These are phyloP conservation scores for Ceratocystis colombiana DNA, from an alignment of 2,329 filamentous ascomycete genomes.

Conservation along the genomic window DNA sequence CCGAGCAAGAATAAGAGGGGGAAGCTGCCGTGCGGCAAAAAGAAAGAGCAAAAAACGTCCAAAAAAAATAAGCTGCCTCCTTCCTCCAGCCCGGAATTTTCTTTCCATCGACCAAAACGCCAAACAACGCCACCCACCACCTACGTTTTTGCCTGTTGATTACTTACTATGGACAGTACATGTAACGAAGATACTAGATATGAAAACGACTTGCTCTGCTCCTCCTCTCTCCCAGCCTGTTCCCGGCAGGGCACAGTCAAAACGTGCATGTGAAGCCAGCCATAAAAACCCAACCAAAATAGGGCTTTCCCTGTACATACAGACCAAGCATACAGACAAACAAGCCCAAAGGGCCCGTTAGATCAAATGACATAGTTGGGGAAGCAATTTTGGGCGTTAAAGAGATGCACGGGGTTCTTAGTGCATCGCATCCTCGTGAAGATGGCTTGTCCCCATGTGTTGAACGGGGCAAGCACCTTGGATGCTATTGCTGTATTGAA, in stretches of 20 bases:
- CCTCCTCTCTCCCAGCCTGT: neutral
- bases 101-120: constrained; percentile 2
- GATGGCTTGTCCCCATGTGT: no score
- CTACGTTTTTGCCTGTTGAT: neutral
- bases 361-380: neutral
- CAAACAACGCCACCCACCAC: neutral
- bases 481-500: neutral
- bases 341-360: neutral
- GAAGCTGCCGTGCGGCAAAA: constrained; percentile 7
- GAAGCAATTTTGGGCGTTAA: neutral
- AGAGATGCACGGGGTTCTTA: neutral
- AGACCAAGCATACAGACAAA: neutral
- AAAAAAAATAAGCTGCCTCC: neutral
- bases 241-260: constrained; percentile 5
- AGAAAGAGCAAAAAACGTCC: constrained; percentile 4
- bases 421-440: no score
- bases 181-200: neutral
- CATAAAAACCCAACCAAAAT: neutral
- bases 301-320: neutral
- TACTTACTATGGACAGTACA: neutral
- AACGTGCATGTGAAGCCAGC: constrained; percentile 1
- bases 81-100: constrained; percentile 6
- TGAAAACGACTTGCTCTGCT: neutral
- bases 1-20: constrained; percentile 13
- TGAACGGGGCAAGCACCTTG: neutral